Conservation (phyloP, 2,329 filamentous ascomycete genomes). For the Diaporthe sp. region DNA sequence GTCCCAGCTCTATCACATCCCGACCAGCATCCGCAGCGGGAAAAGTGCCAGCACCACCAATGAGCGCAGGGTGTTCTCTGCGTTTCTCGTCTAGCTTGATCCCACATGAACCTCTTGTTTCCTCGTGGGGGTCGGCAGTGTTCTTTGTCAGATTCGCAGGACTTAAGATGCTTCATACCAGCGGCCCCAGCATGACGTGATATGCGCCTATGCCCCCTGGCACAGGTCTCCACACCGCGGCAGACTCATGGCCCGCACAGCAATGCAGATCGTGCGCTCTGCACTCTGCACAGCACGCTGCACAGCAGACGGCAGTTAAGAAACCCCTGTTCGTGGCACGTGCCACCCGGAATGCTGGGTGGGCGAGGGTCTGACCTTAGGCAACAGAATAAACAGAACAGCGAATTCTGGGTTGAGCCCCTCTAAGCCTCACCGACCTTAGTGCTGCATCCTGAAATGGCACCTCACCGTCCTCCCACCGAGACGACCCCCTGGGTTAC, state of each 20-base stretch:
- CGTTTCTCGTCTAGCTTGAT: not conserved
- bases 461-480: constrained; percentile 26
- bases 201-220: constrained; percentile 13
- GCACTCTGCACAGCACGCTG: not conserved
- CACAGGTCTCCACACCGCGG: constrained; percentile 1
- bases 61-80: not conserved
- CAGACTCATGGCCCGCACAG: constrained; percentile 10
- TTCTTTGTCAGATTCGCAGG: not conserved
- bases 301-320: constrained; percentile 9
- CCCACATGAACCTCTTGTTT: not conserved
- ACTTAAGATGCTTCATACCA: constrained; percentile 8
- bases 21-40: not conserved
- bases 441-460: constrained; percentile 34
- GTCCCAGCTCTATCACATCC: not conserved
- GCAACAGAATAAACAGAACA: constrained; percentile 20
- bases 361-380: constrained; percentile 34
- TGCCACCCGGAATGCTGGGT: constrained; percentile 4
- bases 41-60: not conserved
- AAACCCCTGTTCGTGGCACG: constrained; percentile 10
- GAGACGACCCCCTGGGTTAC: not conserved
- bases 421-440: constrained; percentile 35
- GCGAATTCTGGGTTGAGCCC: constrained; percentile 25
- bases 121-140: constrained; percentile 3
- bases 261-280: not conserved
- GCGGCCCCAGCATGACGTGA: constrained; percentile 8